phyloP scores from a whole-genome alignment of 805 yeast species.

The Metschnikowia colocasiae region DNA sequence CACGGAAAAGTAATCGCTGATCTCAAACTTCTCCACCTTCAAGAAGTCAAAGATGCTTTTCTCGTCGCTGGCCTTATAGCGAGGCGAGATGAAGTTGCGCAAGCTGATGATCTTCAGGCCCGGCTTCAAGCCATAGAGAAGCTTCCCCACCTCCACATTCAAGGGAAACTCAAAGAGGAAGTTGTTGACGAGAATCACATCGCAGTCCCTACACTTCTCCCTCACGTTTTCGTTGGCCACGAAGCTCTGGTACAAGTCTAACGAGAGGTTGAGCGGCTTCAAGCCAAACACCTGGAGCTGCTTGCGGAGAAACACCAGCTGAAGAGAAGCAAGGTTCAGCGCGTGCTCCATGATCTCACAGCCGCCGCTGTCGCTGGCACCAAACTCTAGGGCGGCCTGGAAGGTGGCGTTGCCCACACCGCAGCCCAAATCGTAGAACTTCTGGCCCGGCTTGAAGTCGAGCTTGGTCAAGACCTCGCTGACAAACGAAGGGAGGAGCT shows the following conservation, averaged over 20 bases:
- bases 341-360: conserved; percentile 89
- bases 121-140: conserved; percentile 59
- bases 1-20: conserved; percentile 68
- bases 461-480: conserved; percentile 61
- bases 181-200: conserved; percentile 76
- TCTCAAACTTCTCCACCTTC: conserved; percentile 53
- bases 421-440: conserved; percentile 86
- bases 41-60: conserved; percentile 60
- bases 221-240: conserved; percentile 58
- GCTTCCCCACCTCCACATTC: conserved; percentile 61
- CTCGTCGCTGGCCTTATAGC: conserved; percentile 58
- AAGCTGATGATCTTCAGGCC: conserved; percentile 80
- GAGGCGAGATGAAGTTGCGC: conserved; percentile 73
- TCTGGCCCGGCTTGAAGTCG: conserved; percentile 47
- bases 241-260: conserved; percentile 69
- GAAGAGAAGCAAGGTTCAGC: conserved; percentile 60
- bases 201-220: conserved; percentile 53
- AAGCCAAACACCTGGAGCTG: conserved; percentile 66
- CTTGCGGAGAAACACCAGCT: conserved; percentile 52
- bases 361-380: conserved; percentile 74
- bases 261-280: conserved; percentile 49
- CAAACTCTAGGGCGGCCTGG: conserved; percentile 85
- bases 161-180: conserved; percentile 77
- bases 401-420: conserved; percentile 92
- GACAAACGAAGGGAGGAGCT: conserved; percentile 73